Conservation (phyloP, 1,284 basidiomycete species). For the Paramarasmius palmivorus region DNA sequence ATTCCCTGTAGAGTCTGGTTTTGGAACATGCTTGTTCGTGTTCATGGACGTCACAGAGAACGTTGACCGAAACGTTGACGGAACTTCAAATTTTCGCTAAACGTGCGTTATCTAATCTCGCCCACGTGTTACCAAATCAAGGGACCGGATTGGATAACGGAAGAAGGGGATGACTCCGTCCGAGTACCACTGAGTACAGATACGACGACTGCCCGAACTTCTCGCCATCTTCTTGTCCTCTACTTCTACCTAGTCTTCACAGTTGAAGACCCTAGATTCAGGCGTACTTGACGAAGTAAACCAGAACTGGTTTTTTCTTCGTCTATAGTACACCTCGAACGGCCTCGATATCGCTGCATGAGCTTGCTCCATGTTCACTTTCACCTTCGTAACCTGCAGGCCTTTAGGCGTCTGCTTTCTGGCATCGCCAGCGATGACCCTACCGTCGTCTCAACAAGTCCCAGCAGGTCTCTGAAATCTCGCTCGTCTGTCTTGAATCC, state of each 20-base stretch:
- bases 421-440: slow-evolving; percentile 34
- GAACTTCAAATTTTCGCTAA: too few species aligned
- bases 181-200: neutral
- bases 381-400: slow-evolving; percentile 74
- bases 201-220: neutral
- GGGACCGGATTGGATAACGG: neutral
- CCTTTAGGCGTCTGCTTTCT: slow-evolving; percentile 81
- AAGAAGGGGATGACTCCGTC: neutral
- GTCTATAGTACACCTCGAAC: slow-evolving; percentile 1
- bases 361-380: slow-evolving; percentile 78
- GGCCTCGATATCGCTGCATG: slow-evolving; percentile 1
- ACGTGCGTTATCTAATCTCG: too few species aligned
- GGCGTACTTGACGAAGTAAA: slow-evolving; percentile 4
- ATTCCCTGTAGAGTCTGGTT: too few species aligned
- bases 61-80: too few species aligned
- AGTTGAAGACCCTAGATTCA: neutral
- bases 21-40: too few species aligned
- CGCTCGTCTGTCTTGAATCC: slow-evolving; percentile 40
- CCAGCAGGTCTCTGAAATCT: slow-evolving; percentile 64
- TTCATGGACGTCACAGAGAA: too few species aligned
- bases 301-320: neutral
- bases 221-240: neutral
- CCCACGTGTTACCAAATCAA: neutral
- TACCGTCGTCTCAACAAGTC: slow-evolving; percentile 39
- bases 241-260: slow-evolving; percentile 1